These are phyloP conservation scores for Thyridium curvatum DNA, from an alignment of 2,329 filamentous ascomycete species.

Conservation along the genomic window DNA sequence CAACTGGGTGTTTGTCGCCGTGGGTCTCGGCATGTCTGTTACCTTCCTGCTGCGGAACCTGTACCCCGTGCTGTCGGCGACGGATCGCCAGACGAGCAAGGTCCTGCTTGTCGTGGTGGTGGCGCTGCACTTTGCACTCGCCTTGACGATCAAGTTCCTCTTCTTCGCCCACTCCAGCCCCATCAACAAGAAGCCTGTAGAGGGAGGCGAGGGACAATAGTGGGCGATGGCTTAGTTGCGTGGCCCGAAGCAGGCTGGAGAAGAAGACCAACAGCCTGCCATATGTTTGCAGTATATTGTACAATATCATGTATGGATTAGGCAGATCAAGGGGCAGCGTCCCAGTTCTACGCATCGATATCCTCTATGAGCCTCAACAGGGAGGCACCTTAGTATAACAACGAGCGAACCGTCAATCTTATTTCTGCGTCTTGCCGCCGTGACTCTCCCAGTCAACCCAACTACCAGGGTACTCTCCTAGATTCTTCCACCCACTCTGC, in stretches of 20 bases:
- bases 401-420: not conserved
- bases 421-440: constrained; percentile 54
- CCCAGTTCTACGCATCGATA: too few relatives aligned
- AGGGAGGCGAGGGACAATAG: constrained; percentile 2
- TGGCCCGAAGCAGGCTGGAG: not conserved
- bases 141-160: constrained; percentile 90
- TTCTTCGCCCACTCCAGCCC: constrained; percentile 85
- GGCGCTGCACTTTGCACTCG: constrained; percentile 78
- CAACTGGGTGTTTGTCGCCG: constrained; percentile 88
- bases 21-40: constrained; percentile 79
- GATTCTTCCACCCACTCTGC: constrained; percentile 66
- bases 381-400: too few relatives aligned
- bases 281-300: too few relatives aligned
- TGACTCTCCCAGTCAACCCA: constrained; percentile 78
- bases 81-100: constrained; percentile 88
- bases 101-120: constrained; percentile 79
- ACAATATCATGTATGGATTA: too few relatives aligned
- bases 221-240: not conserved
- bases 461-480: constrained; percentile 68
- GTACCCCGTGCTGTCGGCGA: constrained; percentile 87
- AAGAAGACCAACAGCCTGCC: not conserved
- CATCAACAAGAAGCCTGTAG: constrained; percentile 4
- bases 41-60: constrained; percentile 80
- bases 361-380: too few relatives aligned
- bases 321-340: too few relatives aligned